Evolutionary conservation across 768 basidiomycete genomes (phyloP), one percentile per base, ranked within the genome.

Genomic region (Neoboletus subvelutipes): DNA sequence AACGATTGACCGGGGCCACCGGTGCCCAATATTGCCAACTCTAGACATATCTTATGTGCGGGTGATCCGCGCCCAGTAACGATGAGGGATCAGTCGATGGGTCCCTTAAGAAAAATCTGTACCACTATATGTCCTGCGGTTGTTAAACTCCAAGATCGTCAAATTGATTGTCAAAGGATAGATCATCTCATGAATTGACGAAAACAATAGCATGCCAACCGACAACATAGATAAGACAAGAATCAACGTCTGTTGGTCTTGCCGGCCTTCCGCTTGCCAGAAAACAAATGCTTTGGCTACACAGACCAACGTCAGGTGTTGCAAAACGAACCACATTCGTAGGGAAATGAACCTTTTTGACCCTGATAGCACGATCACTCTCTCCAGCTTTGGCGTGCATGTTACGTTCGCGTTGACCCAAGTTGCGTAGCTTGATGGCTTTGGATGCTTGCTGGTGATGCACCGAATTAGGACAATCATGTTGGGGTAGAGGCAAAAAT

Each of bases 341-440:
- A 13, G 20, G n/a, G 15, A 8, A 13, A 76, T 80, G 13, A 50
- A 92, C 92, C 90, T 89, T 92, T 81, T 92, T 92, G 60, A 80
- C 80, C 67, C 77, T 81, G 75, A 93, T 93, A 12, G 81, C 81
- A 62, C 91, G 85, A 76, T 95, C 93, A 56, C 83, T 79, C 80
- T 99, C 96, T 56, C 91, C 92, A 39, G 94, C 95, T 70, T 88
- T 92, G 26, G 93, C 96, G 43, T 86, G 80, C 79, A 85, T 84
- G 71, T 96, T 96, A 57, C 93, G 88, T 52, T 82, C 83, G 63
- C 96, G 81, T 71, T 96, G 94, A 7, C 87, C 88, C 53, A 96
- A 82, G 66, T 92, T 91, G 62, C 92, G 88, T 56, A 98, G 78
- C 67, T 88, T 84, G 71, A 83, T 76, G 18, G 96, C 92, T 68